Conservation (phyloP, 805 yeast genomes). For the Wickerhamomyces sydowiorum region DNA sequence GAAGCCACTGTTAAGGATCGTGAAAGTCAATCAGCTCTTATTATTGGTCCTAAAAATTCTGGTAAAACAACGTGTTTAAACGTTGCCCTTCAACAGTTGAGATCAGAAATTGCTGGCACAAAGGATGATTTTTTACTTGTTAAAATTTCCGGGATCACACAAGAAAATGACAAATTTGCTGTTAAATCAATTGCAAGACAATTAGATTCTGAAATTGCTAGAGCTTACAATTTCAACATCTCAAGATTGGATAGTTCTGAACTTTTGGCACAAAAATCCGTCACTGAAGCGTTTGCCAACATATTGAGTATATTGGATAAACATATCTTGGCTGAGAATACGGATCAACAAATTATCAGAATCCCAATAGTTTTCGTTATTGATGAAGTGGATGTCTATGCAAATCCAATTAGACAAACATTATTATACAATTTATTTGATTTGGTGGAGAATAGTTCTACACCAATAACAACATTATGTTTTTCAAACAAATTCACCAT, state of each 20-base stretch:
- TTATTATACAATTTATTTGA: conserved; percentile 85
- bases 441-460: conserved; percentile 62
- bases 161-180: conserved; percentile 71
- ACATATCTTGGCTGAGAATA: conserved; percentile 16
- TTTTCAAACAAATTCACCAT: conserved; percentile 68
- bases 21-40: conserved; percentile 76
- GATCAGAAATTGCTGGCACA: conserved; percentile 23
- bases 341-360: conserved; percentile 20
- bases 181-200: conserved; percentile 83
- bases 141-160: conserved; percentile 63
- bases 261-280: conserved; percentile 45
- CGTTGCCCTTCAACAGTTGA: conserved; percentile 44
- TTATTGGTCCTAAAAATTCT: conserved; percentile 74
- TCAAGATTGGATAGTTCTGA: conserved; percentile 18
- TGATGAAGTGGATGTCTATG: conserved; percentile 82
- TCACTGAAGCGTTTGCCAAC: conserved; percentile 56
- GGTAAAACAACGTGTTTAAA: conserved; percentile 70
- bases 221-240: conserved; percentile 23
- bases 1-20: conserved; percentile 58
- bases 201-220: conserved; percentile 45
- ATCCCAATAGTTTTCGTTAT: conserved; percentile 66
- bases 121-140: conserved; percentile 53
- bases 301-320: conserved; percentile 49
- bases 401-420: conserved; percentile 70
- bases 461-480: conserved; percentile 81